Conservation (phyloP, 2,329 filamentous ascomycete genomes). For the Karstenula rhodostoma region DNA sequence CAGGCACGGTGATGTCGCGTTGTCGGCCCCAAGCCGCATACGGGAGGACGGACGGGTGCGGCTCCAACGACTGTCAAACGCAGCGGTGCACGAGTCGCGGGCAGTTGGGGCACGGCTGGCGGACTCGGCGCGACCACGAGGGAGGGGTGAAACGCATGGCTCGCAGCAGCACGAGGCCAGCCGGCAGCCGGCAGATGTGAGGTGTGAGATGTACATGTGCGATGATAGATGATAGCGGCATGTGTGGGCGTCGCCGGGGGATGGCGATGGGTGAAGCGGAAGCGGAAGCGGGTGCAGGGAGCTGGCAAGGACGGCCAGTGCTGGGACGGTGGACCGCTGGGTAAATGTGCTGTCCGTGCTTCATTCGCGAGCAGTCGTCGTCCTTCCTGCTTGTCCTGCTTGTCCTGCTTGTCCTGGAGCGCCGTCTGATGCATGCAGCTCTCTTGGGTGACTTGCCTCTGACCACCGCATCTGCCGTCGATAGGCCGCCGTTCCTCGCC, state of each 20-base stretch:
- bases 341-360: conserved; percentile 16
- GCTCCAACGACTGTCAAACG: conserved; percentile 6
- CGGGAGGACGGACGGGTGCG: not conserved
- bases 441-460: not conserved
- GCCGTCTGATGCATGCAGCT: conserved; percentile 3
- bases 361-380: conserved; percentile 7
- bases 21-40: not conserved
- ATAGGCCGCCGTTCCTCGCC: not conserved
- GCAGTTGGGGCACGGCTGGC: not conserved
- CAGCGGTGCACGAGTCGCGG: conserved; percentile 6
- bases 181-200: too few relatives aligned
- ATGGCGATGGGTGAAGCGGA: not conserved
- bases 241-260: not conserved
- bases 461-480: not conserved
- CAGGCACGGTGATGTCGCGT: not conserved
- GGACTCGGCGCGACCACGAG: not conserved
- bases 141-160: not conserved
- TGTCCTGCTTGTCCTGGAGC: not conserved
- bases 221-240: too few relatives aligned
- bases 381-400: conserved; percentile 4
- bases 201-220: too few relatives aligned
- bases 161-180: not conserved
- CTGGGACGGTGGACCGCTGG: conserved; percentile 3
- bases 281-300: not conserved
- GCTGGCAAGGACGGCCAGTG: not conserved